A percentile compares a stretch with the other conserved stretches of the same genome.
phyloP scores from a whole-genome alignment of 169 alveolate species.

The Neospora caninum region DNA sequence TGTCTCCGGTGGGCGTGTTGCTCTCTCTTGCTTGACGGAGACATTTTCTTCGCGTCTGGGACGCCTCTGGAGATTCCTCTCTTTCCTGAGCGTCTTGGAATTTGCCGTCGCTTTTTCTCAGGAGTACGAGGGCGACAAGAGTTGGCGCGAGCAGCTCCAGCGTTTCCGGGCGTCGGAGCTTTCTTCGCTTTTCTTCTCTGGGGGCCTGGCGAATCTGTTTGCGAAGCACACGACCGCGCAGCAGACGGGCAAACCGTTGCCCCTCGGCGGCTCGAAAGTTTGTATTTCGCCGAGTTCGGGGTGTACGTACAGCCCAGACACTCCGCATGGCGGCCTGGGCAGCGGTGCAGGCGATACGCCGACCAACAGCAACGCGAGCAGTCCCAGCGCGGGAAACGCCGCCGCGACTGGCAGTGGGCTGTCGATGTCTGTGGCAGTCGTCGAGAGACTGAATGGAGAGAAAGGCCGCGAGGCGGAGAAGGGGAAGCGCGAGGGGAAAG shows the following conservation, averaged over 20 bases:
- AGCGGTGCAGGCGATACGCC: conserved; percentile 56
- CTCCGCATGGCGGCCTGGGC: conserved; percentile 30
- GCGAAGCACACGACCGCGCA: conserved; percentile 20
- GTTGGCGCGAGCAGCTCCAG: conserved; percentile 68
- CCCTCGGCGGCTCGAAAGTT: background rate
- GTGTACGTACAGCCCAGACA: background rate
- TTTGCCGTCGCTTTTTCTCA: background rate
- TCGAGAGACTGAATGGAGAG: background rate
- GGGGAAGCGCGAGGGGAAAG: background rate
- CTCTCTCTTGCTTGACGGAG: too few relatives aligned
- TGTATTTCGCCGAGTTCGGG: conserved; percentile 17
- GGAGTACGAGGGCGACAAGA: conserved; percentile 68
- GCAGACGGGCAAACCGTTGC: background rate
- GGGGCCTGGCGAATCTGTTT: background rate
- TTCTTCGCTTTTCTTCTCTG: background rate
- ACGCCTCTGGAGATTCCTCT: background rate
- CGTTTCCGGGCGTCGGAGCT: conserved; percentile 30
- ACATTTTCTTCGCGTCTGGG: too few relatives aligned
- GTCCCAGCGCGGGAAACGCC: conserved; percentile 7
- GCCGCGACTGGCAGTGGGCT: conserved; percentile 16
- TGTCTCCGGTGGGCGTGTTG: too few relatives aligned
- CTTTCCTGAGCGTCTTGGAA: background rate
- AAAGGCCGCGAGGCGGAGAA: background rate
- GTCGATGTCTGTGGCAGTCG: background rate
- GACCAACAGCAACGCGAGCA: conserved; percentile 49